phyloP scores from a whole-genome alignment of 805 yeast species.

The Candida orba region DNA sequence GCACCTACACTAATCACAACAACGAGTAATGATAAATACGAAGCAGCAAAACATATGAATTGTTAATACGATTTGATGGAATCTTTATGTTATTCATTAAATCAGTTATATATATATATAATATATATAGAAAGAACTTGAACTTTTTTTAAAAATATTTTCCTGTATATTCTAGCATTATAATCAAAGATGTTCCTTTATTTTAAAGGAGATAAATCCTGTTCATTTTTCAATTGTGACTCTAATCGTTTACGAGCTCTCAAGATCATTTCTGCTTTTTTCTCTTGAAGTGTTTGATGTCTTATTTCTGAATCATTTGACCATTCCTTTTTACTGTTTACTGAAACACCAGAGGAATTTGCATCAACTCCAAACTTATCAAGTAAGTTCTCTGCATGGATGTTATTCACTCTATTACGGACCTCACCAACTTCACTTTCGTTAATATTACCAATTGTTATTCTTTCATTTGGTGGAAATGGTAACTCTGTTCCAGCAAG shows the following conservation, averaged over 20 bases:
- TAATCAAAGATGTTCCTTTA: neutral
- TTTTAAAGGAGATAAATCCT: slow-evolving; percentile 14
- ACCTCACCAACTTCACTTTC: slow-evolving; percentile 11
- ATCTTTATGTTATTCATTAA: too few relatives aligned
- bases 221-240: slow-evolving; percentile 22
- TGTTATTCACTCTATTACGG: slow-evolving; percentile 18
- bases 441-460: slow-evolving; percentile 4
- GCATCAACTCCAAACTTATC: slow-evolving; percentile 37
- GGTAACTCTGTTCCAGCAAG: slow-evolving; percentile 58
- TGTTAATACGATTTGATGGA: too few relatives aligned
- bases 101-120: too few relatives aligned
- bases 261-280: slow-evolving; percentile 51
- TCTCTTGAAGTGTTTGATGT: slow-evolving; percentile 36
- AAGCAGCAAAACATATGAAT: too few relatives aligned
- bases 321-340: slow-evolving; percentile 30
- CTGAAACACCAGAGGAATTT: neutral
- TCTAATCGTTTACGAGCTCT: slow-evolving; percentile 56
- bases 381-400: slow-evolving; percentile 26
- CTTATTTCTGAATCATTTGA: slow-evolving; percentile 35
- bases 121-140: too few relatives aligned
- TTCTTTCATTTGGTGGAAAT: slow-evolving; percentile 37
- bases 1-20: slow-evolving; percentile 10
- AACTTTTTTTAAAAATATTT: too few relatives aligned
- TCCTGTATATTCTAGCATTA: too few relatives aligned
- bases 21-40: neutral